phyloP scores from a whole-genome alignment of 495 filamentous ascomycete species.

The Hyaloscypha hepaticicola region DNA sequence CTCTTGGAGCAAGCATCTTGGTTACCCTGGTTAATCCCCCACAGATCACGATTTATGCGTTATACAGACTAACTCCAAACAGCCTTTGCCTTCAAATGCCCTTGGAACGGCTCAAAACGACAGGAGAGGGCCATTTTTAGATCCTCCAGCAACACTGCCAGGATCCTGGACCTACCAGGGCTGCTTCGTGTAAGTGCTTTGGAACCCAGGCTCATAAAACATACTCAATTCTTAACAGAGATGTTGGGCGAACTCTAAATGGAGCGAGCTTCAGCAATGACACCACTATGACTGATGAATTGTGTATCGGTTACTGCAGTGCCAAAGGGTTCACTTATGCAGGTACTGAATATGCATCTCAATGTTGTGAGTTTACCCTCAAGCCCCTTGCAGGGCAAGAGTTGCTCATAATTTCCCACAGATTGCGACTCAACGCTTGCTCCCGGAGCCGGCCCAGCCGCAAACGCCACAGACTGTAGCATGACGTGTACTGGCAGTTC shows the following conservation, averaged over 20 bases:
- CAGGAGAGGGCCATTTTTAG: background rate
- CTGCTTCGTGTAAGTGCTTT: constrained; percentile 10
- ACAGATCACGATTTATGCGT: background rate
- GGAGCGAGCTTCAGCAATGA: constrained; percentile 7
- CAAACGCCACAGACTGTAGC: constrained; percentile 39
- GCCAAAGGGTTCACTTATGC: constrained; percentile 37
- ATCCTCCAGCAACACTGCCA: background rate
- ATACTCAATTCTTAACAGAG: background rate
- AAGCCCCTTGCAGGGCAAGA: background rate
- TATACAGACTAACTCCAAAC: background rate
- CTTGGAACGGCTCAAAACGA: no score
- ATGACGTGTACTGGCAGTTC: constrained; percentile 46
- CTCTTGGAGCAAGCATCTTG: constrained; percentile 1
- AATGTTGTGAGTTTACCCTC: constrained; percentile 26
- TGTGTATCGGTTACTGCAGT: constrained; percentile 40
- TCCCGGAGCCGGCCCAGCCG: constrained; percentile 23
- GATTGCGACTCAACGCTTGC: constrained; percentile 45
- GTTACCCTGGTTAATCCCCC: background rate
- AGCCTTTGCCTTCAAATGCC: background rate
- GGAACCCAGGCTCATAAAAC: background rate
- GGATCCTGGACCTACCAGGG: constrained; percentile 18
- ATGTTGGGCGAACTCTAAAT: constrained; percentile 19
- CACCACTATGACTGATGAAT: constrained; percentile 39
- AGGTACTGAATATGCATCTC: constrained; percentile 40
- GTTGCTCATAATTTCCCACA: constrained; percentile 33